A percentile compares a stretch with the other conserved stretches of the same genome.
These are phyloP conservation scores for Solanum pinnatisectum DNA, from an alignment of 257 asterid species.

Conservation along the genomic window DNA sequence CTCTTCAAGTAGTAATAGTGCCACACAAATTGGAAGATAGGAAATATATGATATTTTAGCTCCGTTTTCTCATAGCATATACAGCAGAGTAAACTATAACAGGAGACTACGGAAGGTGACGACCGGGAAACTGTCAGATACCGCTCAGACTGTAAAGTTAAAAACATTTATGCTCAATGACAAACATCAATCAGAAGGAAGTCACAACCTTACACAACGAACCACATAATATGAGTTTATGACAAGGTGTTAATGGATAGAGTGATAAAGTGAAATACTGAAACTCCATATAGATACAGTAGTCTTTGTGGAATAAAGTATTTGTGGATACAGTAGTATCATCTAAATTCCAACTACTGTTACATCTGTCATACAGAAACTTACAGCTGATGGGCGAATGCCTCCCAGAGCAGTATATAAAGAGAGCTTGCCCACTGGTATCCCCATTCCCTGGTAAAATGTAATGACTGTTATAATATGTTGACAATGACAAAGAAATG, in stretches of 20 bases:
- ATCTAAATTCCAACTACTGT: not conserved
- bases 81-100: not conserved
- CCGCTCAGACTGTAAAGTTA: not conserved
- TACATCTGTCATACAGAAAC: not conserved
- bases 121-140: not conserved
- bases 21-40: not conserved
- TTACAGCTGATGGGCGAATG: constrained; percentile 75
- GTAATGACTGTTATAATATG: constrained; percentile 6
- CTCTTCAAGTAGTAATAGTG: not conserved
- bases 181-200: not conserved
- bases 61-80: not conserved
- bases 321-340: not conserved
- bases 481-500: not conserved
- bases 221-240: not conserved
- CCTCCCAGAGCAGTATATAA: constrained; percentile 94
- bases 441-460: constrained; percentile 86
- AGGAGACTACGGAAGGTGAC: not conserved
- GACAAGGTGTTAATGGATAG: not conserved
- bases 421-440: constrained; percentile 90
- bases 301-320: not conserved
- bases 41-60: not conserved
- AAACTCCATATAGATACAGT: not conserved
- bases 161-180: not conserved
- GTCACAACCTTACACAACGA: not conserved
- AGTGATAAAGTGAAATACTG: not conserved